Evolutionary conservation across 2,329 filamentous ascomycete species (phyloP).

Genomic region (Neofusicoccum laricinum): DNA sequence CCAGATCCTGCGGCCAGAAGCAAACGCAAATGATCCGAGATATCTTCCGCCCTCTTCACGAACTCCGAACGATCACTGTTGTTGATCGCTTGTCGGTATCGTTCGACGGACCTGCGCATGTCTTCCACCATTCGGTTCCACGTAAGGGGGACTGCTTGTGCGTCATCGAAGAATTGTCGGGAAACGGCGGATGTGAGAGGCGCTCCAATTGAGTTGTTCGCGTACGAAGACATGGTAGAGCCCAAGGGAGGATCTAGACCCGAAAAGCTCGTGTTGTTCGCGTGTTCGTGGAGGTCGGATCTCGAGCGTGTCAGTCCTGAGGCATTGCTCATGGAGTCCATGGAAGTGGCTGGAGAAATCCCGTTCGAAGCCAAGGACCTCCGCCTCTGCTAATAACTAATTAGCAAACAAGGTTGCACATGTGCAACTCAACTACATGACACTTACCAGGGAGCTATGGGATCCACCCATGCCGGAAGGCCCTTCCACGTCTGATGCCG

Average conservation of each 20-base stretch:
- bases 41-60: slow-evolving; percentile 92
- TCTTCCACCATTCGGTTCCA: slow-evolving; percentile 90
- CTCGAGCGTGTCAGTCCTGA: slow-evolving; percentile 59
- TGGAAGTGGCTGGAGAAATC: slow-evolving; percentile 81
- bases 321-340: slow-evolving; percentile 73
- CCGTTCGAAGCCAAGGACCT: slow-evolving; percentile 66
- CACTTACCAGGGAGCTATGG: slow-evolving; percentile 64
- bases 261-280: slow-evolving; percentile 41
- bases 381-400: slow-evolving; percentile 47
- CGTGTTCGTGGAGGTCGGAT: slow-evolving; percentile 44
- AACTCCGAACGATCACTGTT: slow-evolving; percentile 83
- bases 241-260: slow-evolving; percentile 46
- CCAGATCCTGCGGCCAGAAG: slow-evolving; percentile 93
- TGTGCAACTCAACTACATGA: slow-evolving; percentile 22
- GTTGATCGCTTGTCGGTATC: slow-evolving; percentile 85
- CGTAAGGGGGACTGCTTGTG: slow-evolving; percentile 73
- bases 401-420: slow-evolving; percentile 24
- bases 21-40: slow-evolving; percentile 90
- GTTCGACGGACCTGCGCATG: slow-evolving; percentile 86
- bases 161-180: slow-evolving; percentile 86
- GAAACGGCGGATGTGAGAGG: slow-evolving; percentile 57
- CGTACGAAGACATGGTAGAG: slow-evolving; percentile 54
- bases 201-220: slow-evolving; percentile 46
- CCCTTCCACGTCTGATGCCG: slow-evolving; percentile 77
- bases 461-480: slow-evolving; percentile 69